Evolutionary conservation across 176 grass and related monocot species (phyloP).

Genomic region (Zea luxurians): DNA sequence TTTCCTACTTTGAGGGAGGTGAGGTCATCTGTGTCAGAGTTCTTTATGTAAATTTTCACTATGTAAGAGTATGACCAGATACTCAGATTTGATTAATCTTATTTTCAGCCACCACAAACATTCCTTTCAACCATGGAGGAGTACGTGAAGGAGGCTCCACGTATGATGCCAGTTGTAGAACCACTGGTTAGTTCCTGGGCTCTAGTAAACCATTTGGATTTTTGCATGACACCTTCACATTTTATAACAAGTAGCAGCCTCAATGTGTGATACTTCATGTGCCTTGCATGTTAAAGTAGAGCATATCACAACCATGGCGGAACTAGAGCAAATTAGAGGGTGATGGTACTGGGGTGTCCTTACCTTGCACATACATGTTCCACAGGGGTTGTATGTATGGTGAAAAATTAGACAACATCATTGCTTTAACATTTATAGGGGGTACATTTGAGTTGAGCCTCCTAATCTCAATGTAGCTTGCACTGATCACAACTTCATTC

Average conservation of each 20-base stretch:
- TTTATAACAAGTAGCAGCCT: conserved; percentile 3
- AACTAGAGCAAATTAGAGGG: neutral
- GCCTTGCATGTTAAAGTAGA: neutral
- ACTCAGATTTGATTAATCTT: conserved; percentile 33
- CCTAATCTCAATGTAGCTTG: neutral
- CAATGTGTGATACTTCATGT: neutral
- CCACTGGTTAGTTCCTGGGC: conserved; percentile 58
- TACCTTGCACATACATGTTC: neutral
- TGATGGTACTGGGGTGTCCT: neutral
- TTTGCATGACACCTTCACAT: conserved; percentile 6
- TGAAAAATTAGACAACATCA: neutral
- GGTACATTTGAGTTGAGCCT: neutral
- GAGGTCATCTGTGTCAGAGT: neutral
- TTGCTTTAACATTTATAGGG: neutral
- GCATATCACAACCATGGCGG: neutral
- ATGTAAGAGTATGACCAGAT: conserved; percentile 21
- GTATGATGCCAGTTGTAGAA: conserved; percentile 69
- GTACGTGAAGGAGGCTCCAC: conserved; percentile 89
- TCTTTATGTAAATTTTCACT: conserved; percentile 11
- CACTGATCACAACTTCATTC: neutral
- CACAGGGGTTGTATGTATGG: neutral
- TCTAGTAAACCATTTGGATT: conserved; percentile 2
- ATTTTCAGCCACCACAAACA: conserved; percentile 79
- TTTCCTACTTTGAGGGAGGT: conserved; percentile 97
- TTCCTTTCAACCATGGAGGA: conserved; percentile 96